Conservation (phyloP, 495 filamentous ascomycete species). For the Penicillium daleae region DNA sequence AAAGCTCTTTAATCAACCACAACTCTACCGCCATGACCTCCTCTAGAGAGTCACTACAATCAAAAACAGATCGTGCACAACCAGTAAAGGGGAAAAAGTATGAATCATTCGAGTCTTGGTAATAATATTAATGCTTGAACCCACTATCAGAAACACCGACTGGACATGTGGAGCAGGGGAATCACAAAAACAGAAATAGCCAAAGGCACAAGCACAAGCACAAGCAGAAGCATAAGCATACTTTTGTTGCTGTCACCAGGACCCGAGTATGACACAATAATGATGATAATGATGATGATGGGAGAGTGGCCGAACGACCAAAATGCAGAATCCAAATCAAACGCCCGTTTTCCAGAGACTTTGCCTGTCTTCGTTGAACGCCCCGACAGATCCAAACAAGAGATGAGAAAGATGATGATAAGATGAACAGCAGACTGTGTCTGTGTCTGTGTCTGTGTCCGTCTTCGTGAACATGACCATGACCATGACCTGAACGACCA, state of each 20-base stretch:
- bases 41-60: background rate
- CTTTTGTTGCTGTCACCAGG: constrained; percentile 37
- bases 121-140: constrained; percentile 35
- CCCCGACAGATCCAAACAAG: too few species aligned
- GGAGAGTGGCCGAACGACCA: constrained; percentile 14
- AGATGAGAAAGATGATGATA: too few species aligned
- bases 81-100: background rate
- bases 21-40: background rate
- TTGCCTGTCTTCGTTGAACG: constrained; percentile 3
- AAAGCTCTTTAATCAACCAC: background rate
- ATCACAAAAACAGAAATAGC: constrained; percentile 27
- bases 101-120: constrained; percentile 33
- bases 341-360: background rate
- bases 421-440: too few species aligned
- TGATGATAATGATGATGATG: constrained; percentile 20
- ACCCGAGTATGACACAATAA: constrained; percentile 21
- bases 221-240: constrained; percentile 13
- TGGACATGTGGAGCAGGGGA: background rate
- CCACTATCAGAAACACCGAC: constrained; percentile 20
- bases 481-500: background rate
- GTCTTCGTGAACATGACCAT: constrained; percentile 3
- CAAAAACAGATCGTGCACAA: background rate
- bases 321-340: constrained; percentile 1
- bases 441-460: too few species aligned
- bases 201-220: constrained; percentile 5